Percentiles rank a stretch among this genome's conserved stretches.
Conservation (phyloP, 192 early-diverging fungal species). For the Coemansia sp. region DNA sequence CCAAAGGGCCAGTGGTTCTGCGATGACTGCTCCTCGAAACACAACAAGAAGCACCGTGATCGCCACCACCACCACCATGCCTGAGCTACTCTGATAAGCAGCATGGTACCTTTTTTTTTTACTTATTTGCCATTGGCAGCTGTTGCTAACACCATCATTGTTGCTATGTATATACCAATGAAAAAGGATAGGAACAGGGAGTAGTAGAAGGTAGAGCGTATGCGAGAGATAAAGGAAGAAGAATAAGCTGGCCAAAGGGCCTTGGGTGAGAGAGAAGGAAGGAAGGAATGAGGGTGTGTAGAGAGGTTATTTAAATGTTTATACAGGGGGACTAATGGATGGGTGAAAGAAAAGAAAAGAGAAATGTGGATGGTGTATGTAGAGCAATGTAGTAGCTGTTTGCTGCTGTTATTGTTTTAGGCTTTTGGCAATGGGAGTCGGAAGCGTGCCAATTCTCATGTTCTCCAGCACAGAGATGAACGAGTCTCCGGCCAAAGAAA, state of each 20-base stretch:
- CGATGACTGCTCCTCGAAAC: conserved; percentile 64
- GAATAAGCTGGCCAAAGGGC: neutral
- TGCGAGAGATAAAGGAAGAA: neutral
- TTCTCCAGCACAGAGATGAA: conserved; percentile 16
- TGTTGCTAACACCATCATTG: too few relatives aligned
- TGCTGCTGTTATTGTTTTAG: neutral
- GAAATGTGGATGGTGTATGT: too few relatives aligned
- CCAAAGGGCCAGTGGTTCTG: conserved; percentile 98
- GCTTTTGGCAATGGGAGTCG: neutral
- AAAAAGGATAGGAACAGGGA: neutral
- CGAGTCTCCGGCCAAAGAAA: conserved; percentile 1
- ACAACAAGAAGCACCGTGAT: conserved; percentile 42
- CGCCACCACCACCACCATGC: conserved; percentile 11
- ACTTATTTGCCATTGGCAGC: too few relatives aligned
- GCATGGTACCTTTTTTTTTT: too few relatives aligned
- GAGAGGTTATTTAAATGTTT: too few relatives aligned
- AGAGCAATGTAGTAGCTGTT: too few relatives aligned
- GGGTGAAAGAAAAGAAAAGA: too few relatives aligned
- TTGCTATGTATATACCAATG: neutral
- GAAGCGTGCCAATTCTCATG: conserved; percentile 15
- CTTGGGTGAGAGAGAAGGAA: too few relatives aligned
- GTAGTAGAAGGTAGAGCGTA: neutral
- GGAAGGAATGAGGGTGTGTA: too few relatives aligned
- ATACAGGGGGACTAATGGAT: too few relatives aligned
- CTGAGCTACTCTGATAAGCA: too few relatives aligned